A percentile compares a stretch with the other conserved stretches of the same genome.
These are phyloP conservation scores for Tillandsia leiboldiana DNA, from an alignment of 176 grass and related monocot genomes.

Conservation along the genomic window DNA sequence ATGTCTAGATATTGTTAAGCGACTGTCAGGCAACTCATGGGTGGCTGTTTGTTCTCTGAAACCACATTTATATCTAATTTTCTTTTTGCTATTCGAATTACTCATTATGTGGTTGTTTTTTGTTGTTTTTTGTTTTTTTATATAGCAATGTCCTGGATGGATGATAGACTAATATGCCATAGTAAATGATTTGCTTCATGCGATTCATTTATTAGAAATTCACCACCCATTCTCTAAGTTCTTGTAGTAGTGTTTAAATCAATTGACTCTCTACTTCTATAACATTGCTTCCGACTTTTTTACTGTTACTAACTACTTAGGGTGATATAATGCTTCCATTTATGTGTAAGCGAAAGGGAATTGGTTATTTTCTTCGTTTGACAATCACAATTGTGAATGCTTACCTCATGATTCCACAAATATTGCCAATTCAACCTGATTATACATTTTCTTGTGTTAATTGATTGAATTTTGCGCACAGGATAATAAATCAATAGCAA, in stretches of 20 bases:
- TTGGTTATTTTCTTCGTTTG: neutral
- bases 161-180: neutral
- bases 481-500: constrained; percentile 77
- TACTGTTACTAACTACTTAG: no score
- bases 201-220: neutral
- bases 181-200: neutral
- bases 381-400: neutral
- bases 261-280: neutral
- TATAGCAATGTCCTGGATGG: neutral
- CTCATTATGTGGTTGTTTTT: neutral
- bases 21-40: no score
- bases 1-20: no score
- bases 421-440: neutral
- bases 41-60: no score
- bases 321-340: no score
- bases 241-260: neutral
- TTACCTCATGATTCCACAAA: no score
- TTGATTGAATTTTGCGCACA: constrained; percentile 37
- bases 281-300: neutral
- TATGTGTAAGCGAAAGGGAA: no score
- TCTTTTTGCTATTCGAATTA: neutral
- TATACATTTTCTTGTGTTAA: constrained; percentile 1
- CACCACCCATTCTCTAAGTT: neutral
- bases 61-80: neutral
- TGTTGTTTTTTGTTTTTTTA: neutral